Evolutionary conservation across 2,329 filamentous ascomycete genomes (phyloP).

Genomic region (Hypomyces rosellus): DNA sequence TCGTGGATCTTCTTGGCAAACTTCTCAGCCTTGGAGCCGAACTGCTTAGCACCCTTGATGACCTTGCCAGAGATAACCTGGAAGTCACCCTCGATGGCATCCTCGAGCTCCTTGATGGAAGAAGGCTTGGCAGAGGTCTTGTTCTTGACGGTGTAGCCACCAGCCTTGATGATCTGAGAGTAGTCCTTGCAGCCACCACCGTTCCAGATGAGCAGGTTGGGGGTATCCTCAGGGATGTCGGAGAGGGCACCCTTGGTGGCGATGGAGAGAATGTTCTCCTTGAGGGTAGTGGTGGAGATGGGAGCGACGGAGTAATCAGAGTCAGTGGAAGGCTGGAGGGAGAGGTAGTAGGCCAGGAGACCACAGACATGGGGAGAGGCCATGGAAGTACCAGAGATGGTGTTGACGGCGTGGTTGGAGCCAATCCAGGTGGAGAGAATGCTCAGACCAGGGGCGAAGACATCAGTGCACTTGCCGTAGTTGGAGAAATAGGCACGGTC

Average conservation of each 20-base stretch:
- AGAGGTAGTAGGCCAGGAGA: constrained; percentile 96
- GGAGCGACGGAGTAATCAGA: constrained; percentile 86
- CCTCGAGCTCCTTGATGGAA: constrained; percentile 54
- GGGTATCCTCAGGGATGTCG: constrained; percentile 78
- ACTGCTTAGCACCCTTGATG: constrained; percentile 45
- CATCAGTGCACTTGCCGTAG: constrained; percentile 98
- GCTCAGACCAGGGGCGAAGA: constrained; percentile 95
- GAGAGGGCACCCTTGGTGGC: constrained; percentile 71
- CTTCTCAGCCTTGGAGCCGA: constrained; percentile 53
- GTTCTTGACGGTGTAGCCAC: constrained; percentile 53
- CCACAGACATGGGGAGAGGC: constrained; percentile 94
- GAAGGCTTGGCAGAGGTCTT: constrained; percentile 33
- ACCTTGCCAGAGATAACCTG: constrained; percentile 51
- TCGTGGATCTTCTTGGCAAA: constrained; percentile 58
- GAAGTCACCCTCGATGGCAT: constrained; percentile 55
- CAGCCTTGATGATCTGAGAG: constrained; percentile 68
- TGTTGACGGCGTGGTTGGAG: constrained; percentile 93
- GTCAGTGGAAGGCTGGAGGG: constrained; percentile 82
- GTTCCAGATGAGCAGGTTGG: constrained; percentile 98
- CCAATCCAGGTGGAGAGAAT: constrained; percentile 98
- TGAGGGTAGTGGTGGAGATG: constrained; percentile 90
- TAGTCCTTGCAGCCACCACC: constrained; percentile 93
- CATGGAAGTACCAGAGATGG: constrained; percentile 99
- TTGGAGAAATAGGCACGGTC: constrained; percentile 99
- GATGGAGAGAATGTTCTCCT: constrained; percentile 78